Base-by-base conservation (phyloP, 257 asterid genomes). In the Paraleonurus japonicus region DNA sequence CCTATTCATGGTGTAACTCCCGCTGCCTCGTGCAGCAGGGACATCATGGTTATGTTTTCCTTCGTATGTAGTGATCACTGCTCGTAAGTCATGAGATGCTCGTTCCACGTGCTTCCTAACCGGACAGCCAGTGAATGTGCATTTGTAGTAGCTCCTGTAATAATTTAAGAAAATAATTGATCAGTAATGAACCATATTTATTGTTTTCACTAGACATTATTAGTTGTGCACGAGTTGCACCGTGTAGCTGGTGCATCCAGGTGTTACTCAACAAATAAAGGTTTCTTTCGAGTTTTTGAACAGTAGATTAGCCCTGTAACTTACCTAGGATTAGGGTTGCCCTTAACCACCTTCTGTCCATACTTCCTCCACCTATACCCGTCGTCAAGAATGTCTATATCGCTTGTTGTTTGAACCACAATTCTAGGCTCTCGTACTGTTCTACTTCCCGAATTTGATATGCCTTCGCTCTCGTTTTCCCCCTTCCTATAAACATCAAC, bases 361-460 rank as follows among this genome's bases (percentile, higher is more conserved):
- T 92, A 92, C 73, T 92, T 92, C 80, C 97, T 90, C 98, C 98
- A 92, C 54, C 98, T 84, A 60, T 90, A 93, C 13, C 98, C 98
- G 30, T 93, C 98, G 55, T 90, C 97, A 23, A 93, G 98, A 70
- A 93, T 90, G 75, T 89, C 98, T 37, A 93, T 89, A 41, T 92
- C 98, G n/a, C 98, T 89, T 4, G 90, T 92, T n/a, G 98, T 92
- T 48, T 92, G 98, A 69, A 93, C 97, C 1, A 93, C 98, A 4
- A 90, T 86, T 58, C 98, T 84, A 0, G 98, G 97, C 71, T 93
- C 96, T 16, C 98, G 78, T 30, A 89, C 94, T 0, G 96, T 85
- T 74, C 89, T 76, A 72, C 88, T 87, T 60, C 92, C 96, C 5
- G 88, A 76, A 59, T 83, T 87, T 7, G 96, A 89, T 69, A 82